Conservation (phyloP, 1,139 yeast genomes). For the Neolecta irregularis region DNA sequence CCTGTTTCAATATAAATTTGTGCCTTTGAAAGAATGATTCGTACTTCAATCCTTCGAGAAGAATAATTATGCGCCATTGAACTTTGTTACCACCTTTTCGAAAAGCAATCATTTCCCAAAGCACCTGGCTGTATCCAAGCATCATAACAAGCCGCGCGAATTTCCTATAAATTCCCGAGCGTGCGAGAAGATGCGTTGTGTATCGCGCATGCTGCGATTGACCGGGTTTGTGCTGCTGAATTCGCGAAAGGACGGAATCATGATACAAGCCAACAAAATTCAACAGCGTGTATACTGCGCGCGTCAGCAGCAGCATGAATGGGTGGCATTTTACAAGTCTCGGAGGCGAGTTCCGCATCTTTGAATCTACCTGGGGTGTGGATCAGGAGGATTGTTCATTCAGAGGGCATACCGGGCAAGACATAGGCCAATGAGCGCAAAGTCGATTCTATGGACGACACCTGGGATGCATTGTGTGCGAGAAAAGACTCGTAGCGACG, state of each 20-base stretch:
- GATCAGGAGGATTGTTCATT: background rate
- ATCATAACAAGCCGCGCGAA: slow-evolving; percentile 23
- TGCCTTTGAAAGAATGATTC: slow-evolving; percentile 3
- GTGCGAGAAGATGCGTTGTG: slow-evolving; percentile 20
- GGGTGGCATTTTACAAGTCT: slow-evolving; percentile 16
- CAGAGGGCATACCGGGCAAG: slow-evolving; percentile 21
- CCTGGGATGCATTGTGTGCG: slow-evolving; percentile 26
- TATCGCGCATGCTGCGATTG: slow-evolving; percentile 24
- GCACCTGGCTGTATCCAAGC: slow-evolving; percentile 25
- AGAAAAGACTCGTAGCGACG: slow-evolving; percentile 20
- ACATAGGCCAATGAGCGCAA: slow-evolving; percentile 26
- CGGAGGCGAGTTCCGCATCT: slow-evolving; percentile 27
- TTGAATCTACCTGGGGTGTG: slow-evolving; percentile 23
- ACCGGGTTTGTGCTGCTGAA: slow-evolving; percentile 14
- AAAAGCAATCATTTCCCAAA: slow-evolving; percentile 27
- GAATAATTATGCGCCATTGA: slow-evolving; percentile 23
- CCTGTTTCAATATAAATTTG: slow-evolving; percentile 5
- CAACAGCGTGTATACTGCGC: slow-evolving; percentile 21
- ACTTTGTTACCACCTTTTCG: slow-evolving; percentile 20
- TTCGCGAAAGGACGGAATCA: slow-evolving; percentile 24
- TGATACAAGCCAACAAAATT: slow-evolving; percentile 28
- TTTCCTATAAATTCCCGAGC: slow-evolving; percentile 20
- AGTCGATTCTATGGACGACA: slow-evolving; percentile 27
- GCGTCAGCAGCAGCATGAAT: background rate
- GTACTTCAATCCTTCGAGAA: slow-evolving; percentile 22